Percentiles rank a stretch among this genome's conserved stretches.
Evolutionary conservation across 768 basidiomycete genomes (phyloP).

Genomic region (Leccinum disarticulatum): DNA sequence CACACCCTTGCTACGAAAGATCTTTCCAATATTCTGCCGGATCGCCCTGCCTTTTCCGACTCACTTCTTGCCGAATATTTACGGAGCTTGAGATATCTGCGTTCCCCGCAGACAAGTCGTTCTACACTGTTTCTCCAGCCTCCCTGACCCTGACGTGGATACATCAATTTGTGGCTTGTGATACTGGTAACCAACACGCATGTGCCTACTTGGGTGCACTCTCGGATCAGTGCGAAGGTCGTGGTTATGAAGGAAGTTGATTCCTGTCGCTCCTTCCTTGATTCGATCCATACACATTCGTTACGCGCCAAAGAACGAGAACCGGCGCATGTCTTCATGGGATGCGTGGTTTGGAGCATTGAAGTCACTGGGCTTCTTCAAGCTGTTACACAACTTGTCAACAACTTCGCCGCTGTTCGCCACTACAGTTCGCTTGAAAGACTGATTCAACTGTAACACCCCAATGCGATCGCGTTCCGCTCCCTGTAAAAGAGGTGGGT

Average conservation of each 20-base stretch:
- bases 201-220: constrained; percentile 77
- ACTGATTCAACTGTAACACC: constrained; percentile 67
- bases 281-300: constrained; percentile 46
- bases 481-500: constrained; percentile 74
- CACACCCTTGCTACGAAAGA: constrained; percentile 53
- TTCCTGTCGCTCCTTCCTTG: constrained; percentile 55
- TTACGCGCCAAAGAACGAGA: constrained; percentile 56
- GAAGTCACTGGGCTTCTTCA: constrained; percentile 56
- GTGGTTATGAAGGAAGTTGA: constrained; percentile 47
- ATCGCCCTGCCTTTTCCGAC: constrained; percentile 60
- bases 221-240: constrained; percentile 50
- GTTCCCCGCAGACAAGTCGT: constrained; percentile 44
- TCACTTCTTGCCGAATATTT: constrained; percentile 60
- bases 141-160: constrained; percentile 52
- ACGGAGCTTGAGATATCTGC: constrained; percentile 54
- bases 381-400: constrained; percentile 53
- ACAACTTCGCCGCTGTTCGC: constrained; percentile 77
- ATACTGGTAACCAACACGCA: constrained; percentile 61
- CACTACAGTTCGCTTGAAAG: constrained; percentile 64
- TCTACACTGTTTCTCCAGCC: constrained; percentile 62
- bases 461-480: constrained; percentile 76
- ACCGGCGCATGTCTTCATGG: constrained; percentile 54
- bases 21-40: constrained; percentile 60
- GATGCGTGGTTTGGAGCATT: constrained; percentile 52
- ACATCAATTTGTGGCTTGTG: constrained; percentile 62